phyloP scores from a whole-genome alignment of 257 asterid species.

The Linderniella brevidens region DNA sequence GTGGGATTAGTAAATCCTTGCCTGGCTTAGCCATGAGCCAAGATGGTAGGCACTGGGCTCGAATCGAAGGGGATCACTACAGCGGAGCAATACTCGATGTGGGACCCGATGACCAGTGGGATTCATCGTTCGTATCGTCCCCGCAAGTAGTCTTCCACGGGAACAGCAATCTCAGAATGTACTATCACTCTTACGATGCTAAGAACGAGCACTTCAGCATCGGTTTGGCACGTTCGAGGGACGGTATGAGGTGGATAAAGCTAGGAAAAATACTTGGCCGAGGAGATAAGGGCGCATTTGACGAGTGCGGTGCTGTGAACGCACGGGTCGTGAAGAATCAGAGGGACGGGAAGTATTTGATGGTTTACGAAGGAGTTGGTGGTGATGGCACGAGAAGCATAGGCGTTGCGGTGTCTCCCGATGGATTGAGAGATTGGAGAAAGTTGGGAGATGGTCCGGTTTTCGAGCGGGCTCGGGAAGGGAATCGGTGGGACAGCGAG shows the following conservation, averaged over 20 bases:
- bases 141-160: slow-evolving; percentile 66
- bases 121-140: slow-evolving; percentile 57
- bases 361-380: slow-evolving; percentile 74
- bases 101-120: slow-evolving; percentile 66
- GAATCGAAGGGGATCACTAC: slow-evolving; percentile 90
- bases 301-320: slow-evolving; percentile 39
- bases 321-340: slow-evolving; percentile 36
- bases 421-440: slow-evolving; percentile 72
- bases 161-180: slow-evolving; percentile 65
- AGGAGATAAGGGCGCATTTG: slow-evolving; percentile 35
- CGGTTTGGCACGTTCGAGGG: slow-evolving; percentile 80
- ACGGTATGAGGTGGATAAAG: slow-evolving; percentile 79
- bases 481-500: slow-evolving; percentile 74
- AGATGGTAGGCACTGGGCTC: slow-evolving; percentile 90
- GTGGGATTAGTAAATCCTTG: slow-evolving; percentile 32
- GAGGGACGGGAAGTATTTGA: slow-evolving; percentile 53
- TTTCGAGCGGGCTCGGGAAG: slow-evolving; percentile 22
- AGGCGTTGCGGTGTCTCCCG: slow-evolving; percentile 45
- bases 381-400: slow-evolving; percentile 33
- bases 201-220: slow-evolving; percentile 23
- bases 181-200: slow-evolving; percentile 55
- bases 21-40: slow-evolving; percentile 94
- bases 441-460: slow-evolving; percentile 31
- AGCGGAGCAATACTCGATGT: slow-evolving; percentile 73
- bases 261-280: slow-evolving; percentile 46